Base-by-base conservation (phyloP, 306 rosid genomes). In the Fragaria iinumae region DNA sequence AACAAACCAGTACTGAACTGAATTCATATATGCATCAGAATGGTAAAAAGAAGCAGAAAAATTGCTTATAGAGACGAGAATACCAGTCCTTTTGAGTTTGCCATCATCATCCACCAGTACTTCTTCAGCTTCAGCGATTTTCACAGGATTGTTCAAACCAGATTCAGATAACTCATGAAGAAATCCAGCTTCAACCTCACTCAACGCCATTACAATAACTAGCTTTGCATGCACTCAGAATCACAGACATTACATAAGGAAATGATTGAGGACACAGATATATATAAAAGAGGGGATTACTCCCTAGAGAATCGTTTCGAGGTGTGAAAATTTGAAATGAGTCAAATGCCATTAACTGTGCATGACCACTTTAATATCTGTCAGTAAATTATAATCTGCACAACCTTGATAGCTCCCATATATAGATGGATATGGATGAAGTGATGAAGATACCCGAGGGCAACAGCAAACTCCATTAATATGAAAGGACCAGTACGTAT, bases 1-100 rank as follows among this genome's bases (percentile, higher is more conserved):
- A 9, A 8, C 48, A 44, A 44, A 44, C 52, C 52, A 45, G 14
- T 45, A 45, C 14, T 45, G 49, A 14, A 45, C 47, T 9, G 47
- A 44, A 44, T 11, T 44, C 47, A 8, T 44, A 44, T 44, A 11
- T 44, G 47, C 47, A 9, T 44, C 45, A 8, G 11, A 41, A 41
- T 41, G 45, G 11, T 41, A 41, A 41, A 41, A 41, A 41, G 11
- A 7, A 5, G 8, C 45, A 41, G 11, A 41, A 41, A 41, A 7
- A 6, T 41, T 41, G 45, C 45, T 41, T 1, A 0, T 41, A 39
- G 8, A 6, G 1, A 39, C 45, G 45, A 41, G 45, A 44, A 44
- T 79, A 80, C 83, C 83, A 4, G 83, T 80, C 69, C 80, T 80
- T 48, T 48, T 69, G 32, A 47, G 69, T 60, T 38, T 80, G 23